Base-by-base conservation (phyloP, 805 yeast species). In the Isabelozyma rhagii region DNA sequence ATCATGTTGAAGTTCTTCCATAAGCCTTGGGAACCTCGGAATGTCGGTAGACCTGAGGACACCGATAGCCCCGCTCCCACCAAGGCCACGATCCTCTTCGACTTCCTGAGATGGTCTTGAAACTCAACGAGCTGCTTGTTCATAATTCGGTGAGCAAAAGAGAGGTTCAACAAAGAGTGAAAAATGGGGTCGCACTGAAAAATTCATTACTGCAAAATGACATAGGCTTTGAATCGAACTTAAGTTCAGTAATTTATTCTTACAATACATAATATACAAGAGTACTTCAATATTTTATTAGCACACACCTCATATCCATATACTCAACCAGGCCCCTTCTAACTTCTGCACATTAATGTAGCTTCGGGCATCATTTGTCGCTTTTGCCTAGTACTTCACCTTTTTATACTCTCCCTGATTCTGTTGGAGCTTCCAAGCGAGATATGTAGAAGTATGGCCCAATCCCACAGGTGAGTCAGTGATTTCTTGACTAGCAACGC, bases 21-120 rank as follows among this genome's bases (percentile, higher is more conserved):
- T 28, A 85, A 69, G 0, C 94, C 93, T 46, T 84, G 83, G 0
- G 84, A 66, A 8, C 89, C 89, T 46, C 90, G 71, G 60, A 84
- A 87, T 0, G 93, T 85, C 4, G 88, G 82, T 13, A 90, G 69
- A 0, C 96, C 96, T 0, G 93, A 85, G 1, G 86, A 72, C 0
- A 83, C 91, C 3, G 92, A 84, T 10, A 90, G 74, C 0, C 97
- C 97, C 2, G 96, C 92, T 1, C 97, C 97, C 2, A 86, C 87
- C 4, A 86, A 69, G 3, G 87, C 87, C 14, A 85, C 69, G 11
- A 84, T 75, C 39, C 78, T 76, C 48, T 70, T 71, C 45, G 82
- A 75, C 21, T 65, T 62, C 25, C 64, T 55, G 11, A 82, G 66
- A 51, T 78, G 75, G 7, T 71, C 74, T 44, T 83, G 89, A 62